phyloP scores from a whole-genome alignment of 257 asterid genomes.

The Solanum bukasovii region DNA sequence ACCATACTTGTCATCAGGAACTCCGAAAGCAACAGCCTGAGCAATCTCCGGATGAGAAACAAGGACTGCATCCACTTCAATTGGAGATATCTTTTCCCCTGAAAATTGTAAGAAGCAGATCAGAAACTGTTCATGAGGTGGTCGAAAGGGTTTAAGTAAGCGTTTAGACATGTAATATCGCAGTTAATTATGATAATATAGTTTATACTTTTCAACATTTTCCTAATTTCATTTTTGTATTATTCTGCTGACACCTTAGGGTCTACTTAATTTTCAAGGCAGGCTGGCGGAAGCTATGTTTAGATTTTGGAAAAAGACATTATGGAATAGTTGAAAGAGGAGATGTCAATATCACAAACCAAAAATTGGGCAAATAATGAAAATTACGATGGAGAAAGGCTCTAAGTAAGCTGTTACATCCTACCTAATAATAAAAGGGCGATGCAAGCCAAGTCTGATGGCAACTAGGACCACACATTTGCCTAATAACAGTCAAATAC shows the following conservation, averaged over 20 bases:
- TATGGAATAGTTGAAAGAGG: not conserved
- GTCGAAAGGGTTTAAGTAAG: not conserved
- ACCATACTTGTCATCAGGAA: constrained; percentile 93
- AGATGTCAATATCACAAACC: not conserved
- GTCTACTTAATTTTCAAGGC: not conserved
- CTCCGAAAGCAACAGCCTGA: constrained; percentile 87
- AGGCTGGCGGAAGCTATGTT: not conserved
- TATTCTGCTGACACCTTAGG: not conserved
- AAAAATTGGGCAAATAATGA: not conserved
- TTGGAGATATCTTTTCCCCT: constrained; percentile 96
- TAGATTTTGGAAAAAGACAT: not conserved
- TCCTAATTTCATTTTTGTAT: not conserved
- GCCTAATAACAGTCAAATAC: not conserved
- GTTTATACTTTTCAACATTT: not conserved
- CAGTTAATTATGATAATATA: not conserved
- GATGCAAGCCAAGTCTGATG: not conserved
- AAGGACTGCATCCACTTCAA: constrained; percentile 84
- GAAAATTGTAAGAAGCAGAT: not conserved
- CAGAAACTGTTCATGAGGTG: not conserved
- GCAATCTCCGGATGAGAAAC: constrained; percentile 77
- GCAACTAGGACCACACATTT: not conserved
- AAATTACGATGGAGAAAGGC: not conserved
- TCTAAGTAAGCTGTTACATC: not conserved
- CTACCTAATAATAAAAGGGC: not conserved
- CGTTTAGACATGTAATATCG: not conserved